Evolutionary conservation across 139 green algal genomes (phyloP).

Genomic region (Chlorella sp.): DNA sequence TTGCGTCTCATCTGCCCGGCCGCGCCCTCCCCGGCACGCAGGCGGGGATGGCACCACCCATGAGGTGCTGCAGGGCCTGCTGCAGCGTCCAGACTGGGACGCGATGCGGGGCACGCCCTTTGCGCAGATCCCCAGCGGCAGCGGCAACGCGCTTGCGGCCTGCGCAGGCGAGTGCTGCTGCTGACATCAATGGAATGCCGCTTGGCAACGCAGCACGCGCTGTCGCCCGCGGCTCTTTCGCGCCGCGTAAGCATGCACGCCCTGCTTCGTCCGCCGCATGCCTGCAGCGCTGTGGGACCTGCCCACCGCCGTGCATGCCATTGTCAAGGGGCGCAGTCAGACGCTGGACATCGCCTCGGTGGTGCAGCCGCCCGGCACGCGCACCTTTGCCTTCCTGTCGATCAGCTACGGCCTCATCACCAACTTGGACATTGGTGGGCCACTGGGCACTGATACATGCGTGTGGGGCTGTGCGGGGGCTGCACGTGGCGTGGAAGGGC

Average conservation of each 20-base stretch:
- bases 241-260: no score
- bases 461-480: no score
- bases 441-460: no score
- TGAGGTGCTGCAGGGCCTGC: conserved; percentile 74
- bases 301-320: conserved; percentile 56
- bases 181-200: no score
- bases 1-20: no score
- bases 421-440: conserved; percentile 82
- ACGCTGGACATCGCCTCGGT: conserved; percentile 70
- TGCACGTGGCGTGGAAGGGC: no score
- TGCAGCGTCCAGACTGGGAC: conserved; percentile 73
- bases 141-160: conserved; percentile 75
- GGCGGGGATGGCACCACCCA: conserved; percentile 78
- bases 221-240: no score
- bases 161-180: conserved; percentile 50
- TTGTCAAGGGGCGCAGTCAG: conserved; percentile 44
- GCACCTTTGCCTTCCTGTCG: conserved; percentile 67
- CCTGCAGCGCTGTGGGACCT: conserved; percentile 51
- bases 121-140: conserved; percentile 58
- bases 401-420: conserved; percentile 71
- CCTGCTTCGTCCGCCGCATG: no score
- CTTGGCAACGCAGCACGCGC: no score
- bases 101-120: conserved; percentile 47
- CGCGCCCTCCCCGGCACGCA: not conserved
- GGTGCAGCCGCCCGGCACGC: conserved; percentile 51